Base-by-base conservation (phyloP, 257 asterid species). In the Anisodus tanguticus region DNA sequence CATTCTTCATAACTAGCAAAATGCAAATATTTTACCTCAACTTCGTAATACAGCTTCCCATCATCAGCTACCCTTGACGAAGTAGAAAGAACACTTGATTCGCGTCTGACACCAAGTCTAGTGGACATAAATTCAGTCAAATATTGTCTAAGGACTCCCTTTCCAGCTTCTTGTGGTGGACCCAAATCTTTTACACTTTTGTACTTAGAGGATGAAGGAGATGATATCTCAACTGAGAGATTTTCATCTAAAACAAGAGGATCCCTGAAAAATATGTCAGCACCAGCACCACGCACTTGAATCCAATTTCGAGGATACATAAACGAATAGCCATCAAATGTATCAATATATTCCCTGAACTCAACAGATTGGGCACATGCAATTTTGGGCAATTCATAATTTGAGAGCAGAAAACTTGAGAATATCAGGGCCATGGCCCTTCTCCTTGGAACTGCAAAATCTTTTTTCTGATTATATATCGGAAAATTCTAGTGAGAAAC, bases 121-220 rank as follows among this genome's bases (percentile, higher is more conserved):
- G 99, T 97, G 41, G 99, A 97, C 98, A 97, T 97, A 77, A 94
- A 97, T 92, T 97, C 99, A 2, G 97, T 97, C 89, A 97, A 74
- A 87, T 93, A 97, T 84, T 97, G 98, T 88, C 88, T 86, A 70
- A 92, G 86, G 3, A 92, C 94, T 68, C 91, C 92, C 91, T 92
- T 86, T 83, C 95, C 98, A 1, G 99, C 98, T 83, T 96, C 95
- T 85, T 91, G 88, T 4, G 99, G 99, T 7, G 98, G 85, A 37
- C 99, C 98, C 85, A 96, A 90, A 90, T 94, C 99, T 88, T 91
- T 88, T 5, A 94, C 97, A 4, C 97, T 93, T 87, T 92, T 90
- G 90, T 92, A 96, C 0, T 5, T 86, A 35, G 99, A 96, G 81
- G 98, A 96, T 15, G 98, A 94, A 83, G 98, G 98, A 72, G 99